Evolutionary conservation across 2,329 filamentous ascomycete species (phyloP), one percentile per base, ranked within the genome.

Genomic region (Macrophomina tecta): DNA sequence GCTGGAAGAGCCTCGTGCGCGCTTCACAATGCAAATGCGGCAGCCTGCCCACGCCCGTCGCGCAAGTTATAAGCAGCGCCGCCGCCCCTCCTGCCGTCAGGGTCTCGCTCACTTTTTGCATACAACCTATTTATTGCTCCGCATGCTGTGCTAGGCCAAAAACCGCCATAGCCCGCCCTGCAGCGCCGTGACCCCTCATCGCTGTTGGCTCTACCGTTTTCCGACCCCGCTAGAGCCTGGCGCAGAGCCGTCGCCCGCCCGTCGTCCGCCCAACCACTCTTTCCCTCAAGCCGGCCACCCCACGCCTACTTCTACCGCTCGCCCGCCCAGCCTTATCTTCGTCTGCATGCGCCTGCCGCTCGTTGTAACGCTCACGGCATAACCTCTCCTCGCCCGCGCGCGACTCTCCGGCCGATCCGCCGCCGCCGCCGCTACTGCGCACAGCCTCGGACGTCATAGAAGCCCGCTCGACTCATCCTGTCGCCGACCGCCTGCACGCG

Each of bases 391-490:
- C 51, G n/a, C 64, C 40, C 32, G 30, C 64, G 30, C 64, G 36
- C 18, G 30, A 38, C 30, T 18, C 55, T 66, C 64, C 64, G 64
- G 36, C 55, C 64, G 64, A 66, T 60, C 64, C 64, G 64, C 64
- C 53, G 52, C 63, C 18, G 18, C 18, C 23, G 23, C 23, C 64
- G 42, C 45, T 49, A 28, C n/a, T 55, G 63, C 52, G 58, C 45
- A 65, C 63, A 46, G 55, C 55, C 64, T 34, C 36, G 64, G 64
- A 66, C 64, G 64, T 66, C 64, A 66, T 66, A 61, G 42, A 45
- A 45, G 42, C 42, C 11, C 53, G 28, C 32, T 61, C 64, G 64
- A 66, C 64, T 66, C 53, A 66, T 51, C 34, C 23, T 45, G 28
- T 30, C 62, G 40, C 63, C 63, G 53, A 65, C 36, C 63, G 53